Percentiles rank a stretch among this genome's conserved stretches.
Evolutionary conservation across 768 basidiomycete genomes (phyloP).

Genomic region (Mycena albidolilacea): DNA sequence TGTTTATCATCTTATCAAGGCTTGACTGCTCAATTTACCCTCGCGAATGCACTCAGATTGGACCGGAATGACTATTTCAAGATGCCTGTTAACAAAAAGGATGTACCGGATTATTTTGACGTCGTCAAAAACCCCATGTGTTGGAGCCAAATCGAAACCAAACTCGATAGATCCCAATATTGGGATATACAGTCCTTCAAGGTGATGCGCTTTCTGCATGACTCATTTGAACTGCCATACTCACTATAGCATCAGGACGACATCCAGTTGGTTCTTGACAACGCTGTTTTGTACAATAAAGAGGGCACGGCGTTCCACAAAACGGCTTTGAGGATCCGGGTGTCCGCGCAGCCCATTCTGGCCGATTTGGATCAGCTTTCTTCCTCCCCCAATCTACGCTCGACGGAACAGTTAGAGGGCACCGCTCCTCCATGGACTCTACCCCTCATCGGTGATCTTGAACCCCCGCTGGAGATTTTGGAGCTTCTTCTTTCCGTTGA

Average conservation of each 20-base stretch:
- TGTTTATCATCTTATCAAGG: constrained; percentile 43
- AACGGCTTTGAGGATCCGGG: constrained; percentile 75
- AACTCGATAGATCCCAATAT: constrained; percentile 88
- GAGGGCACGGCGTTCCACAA: constrained; percentile 79
- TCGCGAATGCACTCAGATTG: constrained; percentile 58
- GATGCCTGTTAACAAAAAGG: constrained; percentile 82
- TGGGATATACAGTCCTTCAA: constrained; percentile 83
- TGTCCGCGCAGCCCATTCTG: constrained; percentile 56
- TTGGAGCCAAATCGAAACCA: constrained; percentile 85
- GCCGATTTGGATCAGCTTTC: constrained; percentile 56
- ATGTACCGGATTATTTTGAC: constrained; percentile 94
- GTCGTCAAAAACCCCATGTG: constrained; percentile 91
- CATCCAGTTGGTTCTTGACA: constrained; percentile 85
- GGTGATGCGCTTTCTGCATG: constrained; percentile 46
- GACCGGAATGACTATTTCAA: constrained; percentile 86
- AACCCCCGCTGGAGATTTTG: constrained; percentile 74
- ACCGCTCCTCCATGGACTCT: constrained; percentile 19
- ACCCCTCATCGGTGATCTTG: constrained; percentile 76
- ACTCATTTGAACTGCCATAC: constrained; percentile 3
- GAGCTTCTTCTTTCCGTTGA: constrained; percentile 69
- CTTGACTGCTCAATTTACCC: constrained; percentile 26
- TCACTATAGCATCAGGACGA: constrained; percentile 68
- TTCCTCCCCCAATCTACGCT: constrained; percentile 26
- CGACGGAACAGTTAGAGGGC: constrained; percentile 2
- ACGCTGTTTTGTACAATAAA: constrained; percentile 91